These are phyloP conservation scores for Aureobasidium sp. DNA, from an alignment of 2,329 filamentous ascomycete species.

Conservation along the genomic window DNA sequence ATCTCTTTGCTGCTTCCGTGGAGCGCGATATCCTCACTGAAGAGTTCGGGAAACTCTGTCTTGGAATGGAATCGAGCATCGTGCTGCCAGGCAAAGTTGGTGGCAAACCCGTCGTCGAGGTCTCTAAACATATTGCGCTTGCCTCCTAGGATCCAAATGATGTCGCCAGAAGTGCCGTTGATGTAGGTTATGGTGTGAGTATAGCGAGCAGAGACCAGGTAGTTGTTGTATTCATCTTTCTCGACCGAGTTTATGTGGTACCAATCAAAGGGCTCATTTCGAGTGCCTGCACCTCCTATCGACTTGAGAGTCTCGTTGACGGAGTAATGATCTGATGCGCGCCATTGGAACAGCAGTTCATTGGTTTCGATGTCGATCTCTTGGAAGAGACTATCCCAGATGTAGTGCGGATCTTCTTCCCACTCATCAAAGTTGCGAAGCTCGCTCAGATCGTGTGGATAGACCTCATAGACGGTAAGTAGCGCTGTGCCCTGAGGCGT, in stretches of 20 bases:
- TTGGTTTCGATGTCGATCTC: constrained; percentile 43
- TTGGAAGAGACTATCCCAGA: constrained; percentile 26
- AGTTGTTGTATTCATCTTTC: constrained; percentile 43
- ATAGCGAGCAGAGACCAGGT: constrained; percentile 45
- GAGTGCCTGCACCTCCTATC: constrained; percentile 24
- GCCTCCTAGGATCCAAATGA: constrained; percentile 43
- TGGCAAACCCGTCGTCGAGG: constrained; percentile 19
- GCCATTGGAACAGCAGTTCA: constrained; percentile 49
- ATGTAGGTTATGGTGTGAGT: constrained; percentile 41
- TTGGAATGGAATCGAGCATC: constrained; percentile 38
- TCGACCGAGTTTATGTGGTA: constrained; percentile 50
- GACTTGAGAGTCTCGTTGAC: constrained; percentile 34
- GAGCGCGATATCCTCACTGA: constrained; percentile 3
- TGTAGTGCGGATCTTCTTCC: constrained; percentile 20
- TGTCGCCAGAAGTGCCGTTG: constrained; percentile 37
- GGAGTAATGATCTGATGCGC: constrained; percentile 43
- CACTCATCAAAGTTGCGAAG: constrained; percentile 24
- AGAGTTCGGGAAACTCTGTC: constrained; percentile 33
- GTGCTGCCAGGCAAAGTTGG: constrained; percentile 41
- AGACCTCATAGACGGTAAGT: constrained; percentile 31
- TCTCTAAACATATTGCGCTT: constrained; percentile 24
- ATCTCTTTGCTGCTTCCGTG: neutral
- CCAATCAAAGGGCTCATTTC: constrained; percentile 42
- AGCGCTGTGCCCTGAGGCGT: constrained; percentile 33
- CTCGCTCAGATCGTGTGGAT: constrained; percentile 16